phyloP scores from a whole-genome alignment of 768 basidiomycete species.

The Amanita subjunquillea region DNA sequence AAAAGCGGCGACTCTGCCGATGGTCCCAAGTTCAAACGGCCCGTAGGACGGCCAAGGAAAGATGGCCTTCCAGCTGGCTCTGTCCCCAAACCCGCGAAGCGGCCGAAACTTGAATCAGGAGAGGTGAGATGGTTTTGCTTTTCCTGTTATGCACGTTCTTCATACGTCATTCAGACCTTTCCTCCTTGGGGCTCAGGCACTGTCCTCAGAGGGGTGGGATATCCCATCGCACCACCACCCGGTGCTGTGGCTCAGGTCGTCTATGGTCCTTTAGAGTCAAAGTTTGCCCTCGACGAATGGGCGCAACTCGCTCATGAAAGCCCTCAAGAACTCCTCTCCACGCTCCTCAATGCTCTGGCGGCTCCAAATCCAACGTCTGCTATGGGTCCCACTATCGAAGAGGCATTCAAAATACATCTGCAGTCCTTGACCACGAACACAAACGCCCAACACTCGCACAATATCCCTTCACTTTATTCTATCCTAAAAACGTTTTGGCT shows the following conservation, averaged over 20 bases:
- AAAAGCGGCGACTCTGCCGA: constrained; percentile 32
- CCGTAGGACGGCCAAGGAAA: constrained; percentile 73
- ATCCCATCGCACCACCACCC: constrained; percentile 14
- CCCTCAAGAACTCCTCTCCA: constrained; percentile 44
- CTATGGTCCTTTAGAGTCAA: constrained; percentile 35
- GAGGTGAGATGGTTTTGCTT: constrained; percentile 5
- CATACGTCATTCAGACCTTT: not conserved
- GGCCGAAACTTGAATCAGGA: constrained; percentile 1
- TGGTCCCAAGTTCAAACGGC: constrained; percentile 57
- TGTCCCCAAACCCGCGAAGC: constrained; percentile 24
- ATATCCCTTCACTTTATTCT: constrained; percentile 64
- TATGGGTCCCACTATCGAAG: constrained; percentile 57
- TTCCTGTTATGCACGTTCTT: not conserved
- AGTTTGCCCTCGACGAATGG: constrained; percentile 55
- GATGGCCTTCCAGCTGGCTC: constrained; percentile 76
- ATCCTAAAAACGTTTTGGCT: constrained; percentile 81
- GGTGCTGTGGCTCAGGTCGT: constrained; percentile 14
- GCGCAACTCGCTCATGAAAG: constrained; percentile 44
- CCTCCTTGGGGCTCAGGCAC: constrained; percentile 8
- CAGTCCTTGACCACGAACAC: constrained; percentile 46
- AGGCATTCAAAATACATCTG: constrained; percentile 72
- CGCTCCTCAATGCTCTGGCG: constrained; percentile 46
- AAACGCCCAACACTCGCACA: constrained; percentile 31
- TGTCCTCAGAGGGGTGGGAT: constrained; percentile 13
- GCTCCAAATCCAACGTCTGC: constrained; percentile 54